Evolutionary conservation across 2,329 filamentous ascomycete species (phyloP).

Genomic region (Microdochium bolleyi): DNA sequence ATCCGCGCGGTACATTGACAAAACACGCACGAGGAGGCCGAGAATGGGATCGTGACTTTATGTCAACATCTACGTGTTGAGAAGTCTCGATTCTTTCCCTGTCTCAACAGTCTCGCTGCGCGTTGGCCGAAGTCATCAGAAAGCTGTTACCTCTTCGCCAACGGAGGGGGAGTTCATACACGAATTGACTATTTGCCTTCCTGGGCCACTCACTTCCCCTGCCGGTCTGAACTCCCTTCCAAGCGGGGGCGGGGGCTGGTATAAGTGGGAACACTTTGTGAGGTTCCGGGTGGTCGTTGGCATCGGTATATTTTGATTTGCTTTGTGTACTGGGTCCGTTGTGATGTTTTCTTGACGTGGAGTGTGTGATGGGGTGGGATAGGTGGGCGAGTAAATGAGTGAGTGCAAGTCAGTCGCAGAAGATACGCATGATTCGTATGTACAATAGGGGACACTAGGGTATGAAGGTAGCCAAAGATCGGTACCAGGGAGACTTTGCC

Average conservation of each 20-base stretch:
- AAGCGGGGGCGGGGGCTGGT: not conserved
- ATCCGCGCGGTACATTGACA: conserved; percentile 60
- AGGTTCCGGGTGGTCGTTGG: not conserved
- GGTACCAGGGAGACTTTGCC: too few species aligned
- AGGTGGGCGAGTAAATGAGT: too few species aligned
- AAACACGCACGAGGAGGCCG: not conserved
- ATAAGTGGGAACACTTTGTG: not conserved
- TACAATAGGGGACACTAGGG: too few species aligned
- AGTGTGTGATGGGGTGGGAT: too few species aligned
- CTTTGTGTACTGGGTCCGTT: too few species aligned
- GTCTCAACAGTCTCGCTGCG: too few species aligned
- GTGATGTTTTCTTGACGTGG: too few species aligned
- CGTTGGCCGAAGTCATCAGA: not conserved
- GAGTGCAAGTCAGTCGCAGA: too few species aligned
- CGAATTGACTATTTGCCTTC: not conserved
- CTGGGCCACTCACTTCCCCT: not conserved
- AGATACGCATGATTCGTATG: too few species aligned
- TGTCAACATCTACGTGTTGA: not conserved
- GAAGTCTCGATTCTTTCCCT: not conserved
- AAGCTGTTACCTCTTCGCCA: too few species aligned
- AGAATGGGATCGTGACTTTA: not conserved
- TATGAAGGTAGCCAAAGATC: too few species aligned
- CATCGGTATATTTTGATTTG: not conserved
- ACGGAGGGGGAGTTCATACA: not conserved
- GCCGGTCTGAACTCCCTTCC: too few species aligned